A percentile compares a stretch with the other conserved stretches of the same genome.
These are phyloP conservation scores for Oidiodendron maius DNA, from an alignment of 495 filamentous ascomycete genomes.

Conservation along the genomic window DNA sequence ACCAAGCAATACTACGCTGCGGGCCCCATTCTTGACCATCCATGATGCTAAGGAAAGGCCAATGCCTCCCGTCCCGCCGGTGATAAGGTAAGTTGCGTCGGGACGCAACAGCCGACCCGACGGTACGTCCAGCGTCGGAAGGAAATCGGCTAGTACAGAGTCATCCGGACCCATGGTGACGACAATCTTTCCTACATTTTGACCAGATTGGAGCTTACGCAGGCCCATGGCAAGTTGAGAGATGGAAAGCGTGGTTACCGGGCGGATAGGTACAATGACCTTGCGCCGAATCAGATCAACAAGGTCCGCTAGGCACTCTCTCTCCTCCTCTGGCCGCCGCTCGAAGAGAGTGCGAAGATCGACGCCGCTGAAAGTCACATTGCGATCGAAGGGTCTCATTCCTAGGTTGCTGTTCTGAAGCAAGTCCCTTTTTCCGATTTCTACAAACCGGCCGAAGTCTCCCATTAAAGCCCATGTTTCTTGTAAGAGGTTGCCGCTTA, in stretches of 20 bases:
- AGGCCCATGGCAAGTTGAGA: slow-evolving; percentile 41
- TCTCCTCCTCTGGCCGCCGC: slow-evolving; percentile 21
- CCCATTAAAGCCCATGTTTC: slow-evolving; percentile 32
- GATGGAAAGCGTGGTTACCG: slow-evolving; percentile 31
- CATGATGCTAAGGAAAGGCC: not conserved
- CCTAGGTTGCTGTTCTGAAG: slow-evolving; percentile 22
- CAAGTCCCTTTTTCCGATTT: slow-evolving; percentile 33
- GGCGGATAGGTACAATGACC: slow-evolving; percentile 24
- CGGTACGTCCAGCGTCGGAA: not conserved
- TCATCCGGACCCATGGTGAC: slow-evolving; percentile 18
- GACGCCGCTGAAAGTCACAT: slow-evolving; percentile 23
- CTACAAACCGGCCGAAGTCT: slow-evolving; percentile 40
- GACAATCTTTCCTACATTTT: slow-evolving; percentile 46
- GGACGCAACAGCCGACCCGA: not conserved
- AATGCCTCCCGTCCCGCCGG: not conserved
- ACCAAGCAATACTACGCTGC: slow-evolving; percentile 47
- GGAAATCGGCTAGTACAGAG: no score
- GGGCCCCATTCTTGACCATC: slow-evolving; percentile 13
- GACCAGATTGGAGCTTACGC: slow-evolving; percentile 42
- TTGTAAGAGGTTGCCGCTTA: slow-evolving; percentile 34
- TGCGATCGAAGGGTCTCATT: slow-evolving; percentile 20
- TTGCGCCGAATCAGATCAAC: slow-evolving; percentile 22
- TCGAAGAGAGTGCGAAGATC: not conserved
- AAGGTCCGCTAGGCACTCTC: not conserved
- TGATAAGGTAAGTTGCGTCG: not conserved